These are phyloP conservation scores for Erodium texanum DNA, from an alignment of 441 rosid genomes.

Conservation along the genomic window DNA sequence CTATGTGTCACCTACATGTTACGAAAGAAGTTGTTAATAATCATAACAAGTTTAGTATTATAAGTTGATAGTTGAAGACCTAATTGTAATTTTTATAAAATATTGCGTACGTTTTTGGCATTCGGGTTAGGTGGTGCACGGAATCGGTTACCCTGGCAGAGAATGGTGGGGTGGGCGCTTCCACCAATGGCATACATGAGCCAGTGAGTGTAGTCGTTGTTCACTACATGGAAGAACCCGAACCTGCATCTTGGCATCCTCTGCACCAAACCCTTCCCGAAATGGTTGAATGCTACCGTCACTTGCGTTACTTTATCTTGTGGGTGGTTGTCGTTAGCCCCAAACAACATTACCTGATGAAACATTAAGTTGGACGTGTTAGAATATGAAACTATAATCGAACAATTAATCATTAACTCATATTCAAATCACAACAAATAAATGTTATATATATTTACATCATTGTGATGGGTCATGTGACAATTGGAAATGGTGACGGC, in stretches of 20 bases:
- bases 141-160: constrained; percentile 86
- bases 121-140: constrained; percentile 60
- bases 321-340: constrained; percentile 18
- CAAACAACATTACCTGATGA: constrained; percentile 22
- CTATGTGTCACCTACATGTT: constrained; percentile 51
- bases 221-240: constrained; percentile 87
- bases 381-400: too few relatives aligned
- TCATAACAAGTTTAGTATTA: too few relatives aligned
- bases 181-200: constrained; percentile 98
- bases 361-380: too few relatives aligned
- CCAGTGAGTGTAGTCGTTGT: constrained; percentile 87
- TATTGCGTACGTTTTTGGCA: constrained; percentile 63
- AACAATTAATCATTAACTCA: too few relatives aligned
- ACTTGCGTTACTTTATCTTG: constrained; percentile 20
- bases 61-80: too few relatives aligned
- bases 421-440: too few relatives aligned
- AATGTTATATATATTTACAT: background rate
- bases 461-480: constrained; percentile 25
- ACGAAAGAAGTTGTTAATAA: too few relatives aligned
- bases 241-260: constrained; percentile 86
- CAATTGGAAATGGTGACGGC: constrained; percentile 35
- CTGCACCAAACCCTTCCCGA: constrained; percentile 72
- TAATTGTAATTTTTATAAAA: too few relatives aligned
- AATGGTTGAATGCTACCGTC: constrained; percentile 40
- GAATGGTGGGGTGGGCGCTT: constrained; percentile 83